Conservation (phyloP, 1,284 basidiomycete genomes). For the Papiliotrema laurentii region DNA sequence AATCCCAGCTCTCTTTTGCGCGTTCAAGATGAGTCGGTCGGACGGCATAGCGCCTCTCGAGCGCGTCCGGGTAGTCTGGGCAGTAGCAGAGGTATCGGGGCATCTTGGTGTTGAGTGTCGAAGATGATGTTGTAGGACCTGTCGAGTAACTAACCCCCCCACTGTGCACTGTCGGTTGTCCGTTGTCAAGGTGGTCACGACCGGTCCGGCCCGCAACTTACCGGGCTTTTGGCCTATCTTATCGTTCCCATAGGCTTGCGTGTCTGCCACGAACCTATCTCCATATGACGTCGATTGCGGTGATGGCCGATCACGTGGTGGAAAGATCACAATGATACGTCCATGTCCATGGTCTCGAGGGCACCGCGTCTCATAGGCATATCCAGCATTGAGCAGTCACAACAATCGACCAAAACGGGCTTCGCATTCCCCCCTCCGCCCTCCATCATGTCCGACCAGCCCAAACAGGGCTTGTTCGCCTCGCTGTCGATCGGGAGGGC, state of each 20-base stretch:
- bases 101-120: conserved; percentile 13
- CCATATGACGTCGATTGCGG: too few relatives aligned
- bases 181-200: too few relatives aligned
- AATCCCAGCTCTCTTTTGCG: conserved; percentile 17
- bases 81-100: conserved; percentile 36
- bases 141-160: too few relatives aligned
- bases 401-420: not conserved
- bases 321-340: too few relatives aligned
- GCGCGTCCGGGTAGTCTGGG: conserved; percentile 40
- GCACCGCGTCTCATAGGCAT: too few relatives aligned
- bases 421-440: not conserved
- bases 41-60: conserved; percentile 36
- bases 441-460: not conserved
- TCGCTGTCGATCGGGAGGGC: conserved; percentile 30
- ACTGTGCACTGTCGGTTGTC: too few relatives aligned
- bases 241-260: too few relatives aligned
- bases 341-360: too few relatives aligned
- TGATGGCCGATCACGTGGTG: too few relatives aligned
- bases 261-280: too few relatives aligned
- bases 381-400: not conserved
- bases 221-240: too few relatives aligned
- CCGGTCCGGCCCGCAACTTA: too few relatives aligned
- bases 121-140: not conserved
- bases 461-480: conserved; percentile 28
- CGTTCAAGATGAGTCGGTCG: conserved; percentile 31